These are phyloP conservation scores for Cladophialophora immunda DNA, from an alignment of 2,329 filamentous ascomycete species.

Conservation along the genomic window DNA sequence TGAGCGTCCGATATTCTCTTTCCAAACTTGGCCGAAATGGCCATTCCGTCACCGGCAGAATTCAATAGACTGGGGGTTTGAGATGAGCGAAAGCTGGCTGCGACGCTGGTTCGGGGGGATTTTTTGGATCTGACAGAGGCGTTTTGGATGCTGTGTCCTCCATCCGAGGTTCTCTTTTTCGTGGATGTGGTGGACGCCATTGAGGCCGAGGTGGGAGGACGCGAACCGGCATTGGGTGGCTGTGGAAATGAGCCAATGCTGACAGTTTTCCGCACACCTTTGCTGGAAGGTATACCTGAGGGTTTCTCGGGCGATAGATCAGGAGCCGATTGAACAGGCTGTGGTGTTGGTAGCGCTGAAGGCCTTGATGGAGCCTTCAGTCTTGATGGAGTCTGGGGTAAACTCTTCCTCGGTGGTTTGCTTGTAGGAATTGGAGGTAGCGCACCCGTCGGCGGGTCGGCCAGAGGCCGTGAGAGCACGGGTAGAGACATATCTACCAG, in stretches of 20 bases:
- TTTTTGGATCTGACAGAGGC: constrained; percentile 60
- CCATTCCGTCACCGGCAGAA: constrained; percentile 78
- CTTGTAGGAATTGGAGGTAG: constrained; percentile 77
- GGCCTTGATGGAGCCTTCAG: constrained; percentile 60
- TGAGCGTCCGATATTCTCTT: constrained; percentile 76
- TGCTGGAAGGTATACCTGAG: constrained; percentile 62
- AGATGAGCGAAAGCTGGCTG: constrained; percentile 58
- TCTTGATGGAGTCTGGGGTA: constrained; percentile 50
- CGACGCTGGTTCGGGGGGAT: constrained; percentile 65
- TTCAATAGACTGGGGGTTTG: constrained; percentile 79
- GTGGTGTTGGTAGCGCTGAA: constrained; percentile 56
- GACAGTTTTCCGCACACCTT: constrained; percentile 82
- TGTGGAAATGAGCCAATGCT: constrained; percentile 96
- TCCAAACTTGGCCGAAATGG: constrained; percentile 68
- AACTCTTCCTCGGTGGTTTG: constrained; percentile 73
- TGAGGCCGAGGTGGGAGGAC: constrained; percentile 68
- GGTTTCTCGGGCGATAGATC: constrained; percentile 57
- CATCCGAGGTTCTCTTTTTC: constrained; percentile 55
- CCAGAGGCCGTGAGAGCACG: constrained; percentile 59
- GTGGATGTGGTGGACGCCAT: constrained; percentile 48
- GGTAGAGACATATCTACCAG: constrained; percentile 35
- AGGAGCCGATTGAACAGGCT: constrained; percentile 60
- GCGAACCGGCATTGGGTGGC: constrained; percentile 73
- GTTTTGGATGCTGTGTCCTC: constrained; percentile 45
- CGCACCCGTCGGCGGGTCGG: constrained; percentile 75